phyloP scores from a whole-genome alignment of 805 yeast species.

The Pichia deserticola region DNA sequence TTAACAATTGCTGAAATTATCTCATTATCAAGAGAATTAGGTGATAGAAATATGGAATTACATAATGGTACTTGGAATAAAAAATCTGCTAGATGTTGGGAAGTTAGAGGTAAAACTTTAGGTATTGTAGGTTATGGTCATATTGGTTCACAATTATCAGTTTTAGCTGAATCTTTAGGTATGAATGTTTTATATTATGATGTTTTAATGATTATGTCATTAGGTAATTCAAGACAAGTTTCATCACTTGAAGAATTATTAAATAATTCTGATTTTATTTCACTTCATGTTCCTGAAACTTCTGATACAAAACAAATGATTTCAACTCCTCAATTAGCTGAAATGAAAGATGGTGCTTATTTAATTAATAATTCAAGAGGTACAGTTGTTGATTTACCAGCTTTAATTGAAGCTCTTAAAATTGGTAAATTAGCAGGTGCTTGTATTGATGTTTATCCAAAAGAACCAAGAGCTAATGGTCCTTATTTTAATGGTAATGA shows the following conservation, averaged over 20 bases:
- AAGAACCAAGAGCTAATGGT: conserved; percentile 97
- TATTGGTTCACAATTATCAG: conserved; percentile 95
- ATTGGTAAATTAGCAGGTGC: conserved; percentile 94
- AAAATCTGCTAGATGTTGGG: conserved; percentile 94
- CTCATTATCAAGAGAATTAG: conserved; percentile 89
- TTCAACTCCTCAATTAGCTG: conserved; percentile 83
- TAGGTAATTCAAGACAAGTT: conserved; percentile 96
- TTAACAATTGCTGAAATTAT: conserved; percentile 93
- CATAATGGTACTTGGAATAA: conserved; percentile 98
- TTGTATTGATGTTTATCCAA: conserved; percentile 92
- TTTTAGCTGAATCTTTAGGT: conserved; percentile 95
- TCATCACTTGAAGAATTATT: conserved; percentile 76
- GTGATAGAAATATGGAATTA: conserved; percentile 92
- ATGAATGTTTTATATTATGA: conserved; percentile 94
- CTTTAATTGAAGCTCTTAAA: conserved; percentile 84
- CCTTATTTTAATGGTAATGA: conserved; percentile 58
- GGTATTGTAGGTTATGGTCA: conserved; percentile 98
- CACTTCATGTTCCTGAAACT: conserved; percentile 92
- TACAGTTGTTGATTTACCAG: conserved; percentile 93
- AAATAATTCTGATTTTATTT: conserved; percentile 74
- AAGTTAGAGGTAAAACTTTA: conserved; percentile 95
- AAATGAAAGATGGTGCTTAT: conserved; percentile 95
- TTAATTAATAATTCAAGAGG: conserved; percentile 96
- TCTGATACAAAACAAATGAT: conserved; percentile 87
- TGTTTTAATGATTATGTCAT: conserved; percentile 84